Conservation (phyloP, 1,284 basidiomycete genomes). For the Apiotrichum gracile region DNA sequence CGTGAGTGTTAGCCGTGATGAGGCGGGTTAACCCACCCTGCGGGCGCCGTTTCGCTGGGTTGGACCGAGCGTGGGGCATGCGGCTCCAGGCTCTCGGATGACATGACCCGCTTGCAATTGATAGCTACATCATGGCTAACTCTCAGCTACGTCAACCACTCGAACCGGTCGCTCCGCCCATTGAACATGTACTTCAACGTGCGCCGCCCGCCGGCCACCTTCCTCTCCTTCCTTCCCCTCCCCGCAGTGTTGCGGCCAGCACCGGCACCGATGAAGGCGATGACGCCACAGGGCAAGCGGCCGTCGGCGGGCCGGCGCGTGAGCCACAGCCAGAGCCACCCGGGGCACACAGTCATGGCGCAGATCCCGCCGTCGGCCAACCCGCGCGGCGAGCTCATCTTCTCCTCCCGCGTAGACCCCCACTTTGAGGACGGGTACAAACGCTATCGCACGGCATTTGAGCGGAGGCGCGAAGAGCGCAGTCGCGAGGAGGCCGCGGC, state of each 20-base stretch:
- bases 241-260: conserved; percentile 58
- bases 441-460: conserved; percentile 84
- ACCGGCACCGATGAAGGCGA: conserved; percentile 38
- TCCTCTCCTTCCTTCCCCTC: conserved; percentile 60
- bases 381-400: conserved; percentile 92
- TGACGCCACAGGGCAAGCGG: conserved; percentile 30
- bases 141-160: conserved; percentile 86
- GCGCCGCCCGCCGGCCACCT: conserved; percentile 56
- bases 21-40: background rate
- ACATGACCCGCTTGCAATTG: too few species aligned
- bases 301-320: conserved; percentile 37
- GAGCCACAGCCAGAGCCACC: conserved; percentile 3
- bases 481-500: conserved; percentile 29
- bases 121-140: too few species aligned
- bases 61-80: too few species aligned
- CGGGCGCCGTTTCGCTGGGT: too few species aligned
- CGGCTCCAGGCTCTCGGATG: background rate
- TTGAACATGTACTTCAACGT: conserved; percentile 98
- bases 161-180: conserved; percentile 81
- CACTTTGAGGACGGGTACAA: conserved; percentile 87
- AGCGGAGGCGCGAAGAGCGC: conserved; percentile 67
- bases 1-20: conserved; percentile 53
- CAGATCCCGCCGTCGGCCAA: conserved; percentile 83
- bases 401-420: conserved; percentile 78
- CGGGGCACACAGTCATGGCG: conserved; percentile 54